phyloP scores from a whole-genome alignment of 352 stramenopile genomes.

The Elongisporangium undulatum region DNA sequence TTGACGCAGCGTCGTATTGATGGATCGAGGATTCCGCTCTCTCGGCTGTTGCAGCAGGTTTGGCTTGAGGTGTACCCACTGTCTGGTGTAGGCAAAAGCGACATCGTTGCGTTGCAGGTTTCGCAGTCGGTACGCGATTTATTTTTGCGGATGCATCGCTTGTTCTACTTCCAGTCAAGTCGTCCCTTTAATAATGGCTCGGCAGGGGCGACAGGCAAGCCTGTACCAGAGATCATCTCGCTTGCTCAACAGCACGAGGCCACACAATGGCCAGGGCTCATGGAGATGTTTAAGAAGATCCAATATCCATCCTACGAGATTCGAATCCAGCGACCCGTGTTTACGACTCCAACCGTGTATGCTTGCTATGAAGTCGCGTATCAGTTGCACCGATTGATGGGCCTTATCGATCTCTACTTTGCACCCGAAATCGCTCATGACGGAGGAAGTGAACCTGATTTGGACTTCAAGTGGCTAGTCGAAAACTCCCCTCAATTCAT shows the following conservation, averaged over 20 bases:
- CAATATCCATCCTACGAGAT: constrained; percentile 53
- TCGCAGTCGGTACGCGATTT: constrained; percentile 32
- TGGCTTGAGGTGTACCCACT: constrained; percentile 45
- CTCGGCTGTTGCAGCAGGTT: constrained; percentile 52
- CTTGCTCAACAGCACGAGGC: constrained; percentile 23
- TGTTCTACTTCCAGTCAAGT: constrained; percentile 68
- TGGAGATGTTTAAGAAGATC: constrained; percentile 72
- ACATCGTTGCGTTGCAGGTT: constrained; percentile 52
- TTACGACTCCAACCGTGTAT: constrained; percentile 46
- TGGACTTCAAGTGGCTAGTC: constrained; percentile 44
- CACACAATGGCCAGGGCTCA: constrained; percentile 66
- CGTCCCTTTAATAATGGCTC: constrained; percentile 11
- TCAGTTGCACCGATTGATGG: constrained; percentile 47
- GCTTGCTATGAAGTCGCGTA: constrained; percentile 65
- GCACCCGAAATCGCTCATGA: constrained; percentile 11
- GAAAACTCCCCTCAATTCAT: constrained; percentile 29
- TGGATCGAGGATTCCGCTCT: constrained; percentile 61
- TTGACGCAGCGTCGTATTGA: constrained; percentile 67
- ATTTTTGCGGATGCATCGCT: constrained; percentile 62
- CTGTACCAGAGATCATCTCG: not conserved
- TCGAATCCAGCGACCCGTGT: constrained; percentile 19
- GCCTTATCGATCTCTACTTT: constrained; percentile 24
- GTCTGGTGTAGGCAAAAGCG: constrained; percentile 15
- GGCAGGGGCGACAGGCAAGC: not conserved
- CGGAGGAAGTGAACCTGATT: constrained; percentile 31